A percentile compares a stretch with the other conserved stretches of the same genome.
Evolutionary conservation across 2,329 filamentous ascomycete species (phyloP).

Genomic region (Aureobasidium sp.): DNA sequence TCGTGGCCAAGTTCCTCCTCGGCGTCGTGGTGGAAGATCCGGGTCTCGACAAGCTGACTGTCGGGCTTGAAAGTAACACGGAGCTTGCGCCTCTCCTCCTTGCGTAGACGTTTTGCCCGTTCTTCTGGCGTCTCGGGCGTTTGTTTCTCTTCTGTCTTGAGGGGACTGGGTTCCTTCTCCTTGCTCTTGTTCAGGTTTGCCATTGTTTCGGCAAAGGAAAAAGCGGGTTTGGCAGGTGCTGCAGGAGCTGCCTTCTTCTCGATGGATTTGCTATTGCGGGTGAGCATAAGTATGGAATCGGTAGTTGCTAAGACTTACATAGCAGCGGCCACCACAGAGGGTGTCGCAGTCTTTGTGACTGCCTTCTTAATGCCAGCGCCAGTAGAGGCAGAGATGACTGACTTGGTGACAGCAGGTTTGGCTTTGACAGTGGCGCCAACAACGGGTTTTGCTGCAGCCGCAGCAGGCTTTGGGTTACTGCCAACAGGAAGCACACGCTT

Average conservation of each 20-base stretch:
- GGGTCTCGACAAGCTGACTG: constrained; percentile 57
- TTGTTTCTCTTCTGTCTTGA: constrained; percentile 47
- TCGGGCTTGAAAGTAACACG: constrained; percentile 66
- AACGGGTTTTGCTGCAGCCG: constrained; percentile 23
- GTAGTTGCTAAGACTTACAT: neutral
- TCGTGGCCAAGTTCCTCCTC: constrained; percentile 63
- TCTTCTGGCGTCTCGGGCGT: constrained; percentile 61
- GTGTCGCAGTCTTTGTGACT: constrained; percentile 18
- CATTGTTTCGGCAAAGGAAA: constrained; percentile 34
- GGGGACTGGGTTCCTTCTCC: constrained; percentile 34
- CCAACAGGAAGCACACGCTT: constrained; percentile 39
- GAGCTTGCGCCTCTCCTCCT: constrained; percentile 63
- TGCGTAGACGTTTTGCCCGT: constrained; percentile 60
- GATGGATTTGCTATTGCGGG: constrained; percentile 13
- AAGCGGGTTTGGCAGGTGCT: constrained; percentile 26
- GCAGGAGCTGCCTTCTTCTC: constrained; percentile 19
- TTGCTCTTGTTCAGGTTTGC: constrained; percentile 44
- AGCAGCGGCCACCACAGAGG: constrained; percentile 18
- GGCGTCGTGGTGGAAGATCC: constrained; percentile 64
- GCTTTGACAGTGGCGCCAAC: constrained; percentile 22
- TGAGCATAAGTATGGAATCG: neutral
- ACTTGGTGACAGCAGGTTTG: constrained; percentile 19
- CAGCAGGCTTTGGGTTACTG: constrained; percentile 34
- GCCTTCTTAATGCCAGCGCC: constrained; percentile 25
- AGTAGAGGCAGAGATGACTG: constrained; percentile 17